Conservation (phyloP, 352 stramenopile genomes). For the Pythium sp. region DNA sequence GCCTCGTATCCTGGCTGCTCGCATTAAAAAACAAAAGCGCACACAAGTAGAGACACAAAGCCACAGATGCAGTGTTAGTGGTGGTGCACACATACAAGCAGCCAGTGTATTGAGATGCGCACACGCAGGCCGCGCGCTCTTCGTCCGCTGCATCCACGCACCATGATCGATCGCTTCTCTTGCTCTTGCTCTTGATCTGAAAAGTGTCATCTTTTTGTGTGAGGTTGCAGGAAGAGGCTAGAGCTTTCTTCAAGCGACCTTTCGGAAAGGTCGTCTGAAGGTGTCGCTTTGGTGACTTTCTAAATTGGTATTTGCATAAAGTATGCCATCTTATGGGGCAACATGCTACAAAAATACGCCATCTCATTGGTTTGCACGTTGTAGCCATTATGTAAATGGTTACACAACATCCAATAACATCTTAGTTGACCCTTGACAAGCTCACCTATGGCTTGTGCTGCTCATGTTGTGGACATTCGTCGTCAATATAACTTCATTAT, state of each 20-base stretch:
- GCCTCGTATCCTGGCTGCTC: constrained; percentile 83
- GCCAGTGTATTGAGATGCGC: neutral
- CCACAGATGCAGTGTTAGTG: neutral
- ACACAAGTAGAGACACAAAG: neutral
- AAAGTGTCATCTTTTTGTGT: neutral
- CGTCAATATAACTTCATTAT: too few relatives aligned
- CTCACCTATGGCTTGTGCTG: too few relatives aligned
- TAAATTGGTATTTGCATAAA: neutral
- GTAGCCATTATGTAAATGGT: too few relatives aligned
- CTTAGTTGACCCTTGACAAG: too few relatives aligned
- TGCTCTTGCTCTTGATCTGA: neutral
- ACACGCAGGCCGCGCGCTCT: neutral
- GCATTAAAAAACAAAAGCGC: neutral
- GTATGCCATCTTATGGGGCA: too few relatives aligned
- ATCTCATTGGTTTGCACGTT: too few relatives aligned
- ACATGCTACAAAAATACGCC: too few relatives aligned
- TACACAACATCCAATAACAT: too few relatives aligned
- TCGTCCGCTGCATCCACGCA: neutral
- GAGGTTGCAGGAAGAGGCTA: constrained; percentile 6
- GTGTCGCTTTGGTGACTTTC: neutral
- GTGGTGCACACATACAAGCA: neutral
- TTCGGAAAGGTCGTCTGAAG: neutral
- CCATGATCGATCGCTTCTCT: constrained; percentile 5
- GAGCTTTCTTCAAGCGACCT: constrained; percentile 1
- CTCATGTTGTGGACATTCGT: too few relatives aligned